Conservation (phyloP, 73 alveolate genomes). For the Paramecium tetraurelia region DNA sequence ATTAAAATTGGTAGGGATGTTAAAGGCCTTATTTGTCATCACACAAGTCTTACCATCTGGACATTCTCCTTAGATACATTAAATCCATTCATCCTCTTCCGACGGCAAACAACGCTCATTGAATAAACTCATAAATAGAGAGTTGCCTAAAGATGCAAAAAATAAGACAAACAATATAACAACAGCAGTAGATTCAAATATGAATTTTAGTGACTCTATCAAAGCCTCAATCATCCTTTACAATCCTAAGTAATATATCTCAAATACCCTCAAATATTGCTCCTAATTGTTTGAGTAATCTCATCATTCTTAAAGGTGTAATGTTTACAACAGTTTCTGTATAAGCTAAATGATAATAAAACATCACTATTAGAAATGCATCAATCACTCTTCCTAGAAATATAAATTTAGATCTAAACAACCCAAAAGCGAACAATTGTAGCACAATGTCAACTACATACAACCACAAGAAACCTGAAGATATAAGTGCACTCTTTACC, state of each 20-base stretch:
- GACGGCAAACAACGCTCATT: background rate
- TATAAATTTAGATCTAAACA: background rate
- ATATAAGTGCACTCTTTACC: background rate
- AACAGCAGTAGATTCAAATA: background rate
- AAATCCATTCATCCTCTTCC: conserved; percentile 19
- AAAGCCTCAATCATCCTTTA: background rate
- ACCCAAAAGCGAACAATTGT: background rate
- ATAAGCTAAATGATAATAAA: background rate
- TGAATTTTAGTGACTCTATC: background rate
- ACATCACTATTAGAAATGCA: background rate
- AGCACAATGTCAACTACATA: background rate
- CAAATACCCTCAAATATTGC: background rate
- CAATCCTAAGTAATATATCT: background rate
- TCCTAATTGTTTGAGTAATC: conserved; percentile 4
- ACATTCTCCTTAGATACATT: conserved; percentile 18
- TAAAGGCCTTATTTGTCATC: background rate
- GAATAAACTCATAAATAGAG: conserved; percentile 20
- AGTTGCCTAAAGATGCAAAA: background rate
- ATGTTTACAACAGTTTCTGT: background rate
- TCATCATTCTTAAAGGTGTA: conserved; percentile 4
- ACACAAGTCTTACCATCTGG: background rate
- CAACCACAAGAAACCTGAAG: background rate
- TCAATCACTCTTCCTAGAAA: background rate
- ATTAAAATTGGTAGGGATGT: background rate
- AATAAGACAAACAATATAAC: background rate